These are phyloP conservation scores for Dictyostelium brefeldianum DNA, from an alignment of 78 protist genomes.

Conservation along the genomic window DNA sequence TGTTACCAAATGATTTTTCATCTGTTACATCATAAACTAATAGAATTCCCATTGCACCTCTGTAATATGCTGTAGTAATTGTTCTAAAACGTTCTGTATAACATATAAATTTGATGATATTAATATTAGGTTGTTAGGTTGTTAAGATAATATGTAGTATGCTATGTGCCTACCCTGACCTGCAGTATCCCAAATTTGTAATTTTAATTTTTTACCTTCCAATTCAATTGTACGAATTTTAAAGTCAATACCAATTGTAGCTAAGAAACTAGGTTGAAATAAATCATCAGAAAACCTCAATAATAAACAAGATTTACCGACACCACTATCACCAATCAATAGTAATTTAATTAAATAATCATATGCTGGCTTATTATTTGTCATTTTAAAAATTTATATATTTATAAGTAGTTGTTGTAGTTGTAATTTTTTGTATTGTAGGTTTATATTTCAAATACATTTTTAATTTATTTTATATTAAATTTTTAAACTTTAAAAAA, in stretches of 20 bases:
- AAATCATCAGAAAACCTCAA: background rate
- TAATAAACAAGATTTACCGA: background rate
- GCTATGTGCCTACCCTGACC: too few relatives aligned
- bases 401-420: too few relatives aligned
- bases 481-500: too few relatives aligned
- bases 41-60: constrained; percentile 96
- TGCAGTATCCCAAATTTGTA: constrained; percentile 23
- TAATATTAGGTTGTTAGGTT: too few relatives aligned
- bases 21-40: constrained; percentile 96
- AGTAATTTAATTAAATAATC: background rate
- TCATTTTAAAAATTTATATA: too few relatives aligned
- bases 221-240: background rate
- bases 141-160: too few relatives aligned
- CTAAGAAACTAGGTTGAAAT: background rate
- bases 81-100: constrained; percentile 81
- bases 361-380: too few relatives aligned
- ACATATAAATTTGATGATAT: too few relatives aligned
- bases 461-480: too few relatives aligned
- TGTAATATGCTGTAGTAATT: constrained; percentile 95
- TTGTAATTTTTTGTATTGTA: too few relatives aligned
- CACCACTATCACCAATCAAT: background rate
- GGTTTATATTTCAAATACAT: background rate
- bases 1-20: constrained; percentile 93
- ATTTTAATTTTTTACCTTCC: background rate
- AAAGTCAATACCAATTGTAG: background rate